Conservation (phyloP, 352 stramenopile species). For the Pythium graminicola region DNA sequence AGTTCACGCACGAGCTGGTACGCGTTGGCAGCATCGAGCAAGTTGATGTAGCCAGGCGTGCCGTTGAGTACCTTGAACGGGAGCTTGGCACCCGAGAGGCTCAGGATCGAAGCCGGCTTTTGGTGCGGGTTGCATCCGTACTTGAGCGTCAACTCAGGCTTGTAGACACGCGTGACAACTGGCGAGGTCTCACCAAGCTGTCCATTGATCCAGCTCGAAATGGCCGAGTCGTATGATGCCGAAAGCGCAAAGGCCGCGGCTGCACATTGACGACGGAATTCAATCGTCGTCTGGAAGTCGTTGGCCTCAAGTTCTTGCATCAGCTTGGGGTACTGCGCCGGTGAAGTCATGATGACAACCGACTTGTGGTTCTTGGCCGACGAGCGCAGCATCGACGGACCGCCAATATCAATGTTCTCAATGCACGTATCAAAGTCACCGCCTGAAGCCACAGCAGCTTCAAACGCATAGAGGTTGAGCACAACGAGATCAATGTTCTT, state of each 20-base stretch:
- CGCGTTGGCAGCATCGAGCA: slow-evolving; percentile 98
- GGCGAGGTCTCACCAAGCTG: slow-evolving; percentile 71
- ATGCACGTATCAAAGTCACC: slow-evolving; percentile 98
- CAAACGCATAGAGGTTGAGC: slow-evolving; percentile 99
- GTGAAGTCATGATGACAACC: slow-evolving; percentile 96
- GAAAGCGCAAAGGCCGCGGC: slow-evolving; percentile 76
- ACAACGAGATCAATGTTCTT: slow-evolving; percentile 98
- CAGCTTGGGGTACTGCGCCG: slow-evolving; percentile 93
- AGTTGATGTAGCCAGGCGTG: slow-evolving; percentile 99
- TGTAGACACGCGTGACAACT: slow-evolving; percentile 93
- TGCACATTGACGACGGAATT: slow-evolving; percentile 80
- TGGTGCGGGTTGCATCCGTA: slow-evolving; percentile 99
- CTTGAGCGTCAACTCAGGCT: slow-evolving; percentile 90
- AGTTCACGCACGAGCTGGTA: slow-evolving; percentile 98
- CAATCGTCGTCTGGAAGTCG: slow-evolving; percentile 88
- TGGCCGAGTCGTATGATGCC: slow-evolving; percentile 95
- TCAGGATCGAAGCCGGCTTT: slow-evolving; percentile 89
- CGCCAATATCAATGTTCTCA: slow-evolving; percentile 99
- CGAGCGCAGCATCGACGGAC: slow-evolving; percentile 98
- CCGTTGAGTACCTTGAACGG: slow-evolving; percentile 89
- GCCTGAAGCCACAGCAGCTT: slow-evolving; percentile 91
- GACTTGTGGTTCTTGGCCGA: slow-evolving; percentile 99
- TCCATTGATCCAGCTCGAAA: slow-evolving; percentile 95
- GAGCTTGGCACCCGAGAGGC: slow-evolving; percentile 54
- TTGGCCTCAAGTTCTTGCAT: slow-evolving; percentile 91